Conservation (phyloP, 2,329 filamentous ascomycete genomes). For the Hirsutella rhossiliensis region DNA sequence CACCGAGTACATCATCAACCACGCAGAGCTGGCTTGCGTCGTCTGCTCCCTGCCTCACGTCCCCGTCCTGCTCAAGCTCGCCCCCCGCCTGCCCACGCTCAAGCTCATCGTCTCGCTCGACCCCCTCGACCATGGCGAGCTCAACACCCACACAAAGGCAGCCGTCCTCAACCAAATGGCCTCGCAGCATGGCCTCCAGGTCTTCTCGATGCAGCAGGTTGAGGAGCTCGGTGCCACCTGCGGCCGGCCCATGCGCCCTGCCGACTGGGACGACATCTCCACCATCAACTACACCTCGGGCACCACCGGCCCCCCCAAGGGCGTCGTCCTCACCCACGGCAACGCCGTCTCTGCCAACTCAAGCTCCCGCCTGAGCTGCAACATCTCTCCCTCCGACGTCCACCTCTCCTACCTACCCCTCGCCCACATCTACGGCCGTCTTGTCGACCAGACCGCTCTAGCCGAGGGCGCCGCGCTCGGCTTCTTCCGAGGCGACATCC, state of each 20-base stretch:
- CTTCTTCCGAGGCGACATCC: slow-evolving; percentile 87
- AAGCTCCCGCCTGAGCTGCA: slow-evolving; percentile 42
- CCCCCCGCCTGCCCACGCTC: slow-evolving; percentile 61
- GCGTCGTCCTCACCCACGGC: slow-evolving; percentile 69
- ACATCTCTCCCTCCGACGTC: slow-evolving; percentile 42
- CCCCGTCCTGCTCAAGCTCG: slow-evolving; percentile 67
- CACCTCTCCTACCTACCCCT: slow-evolving; percentile 82
- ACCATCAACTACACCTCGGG: slow-evolving; percentile 91
- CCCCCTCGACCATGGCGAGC: slow-evolving; percentile 68
- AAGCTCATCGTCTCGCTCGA: slow-evolving; percentile 87
- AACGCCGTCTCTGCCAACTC: slow-evolving; percentile 67
- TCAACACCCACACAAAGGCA: slow-evolving; percentile 64
- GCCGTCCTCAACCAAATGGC: slow-evolving; percentile 68
- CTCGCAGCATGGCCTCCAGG: slow-evolving; percentile 57
- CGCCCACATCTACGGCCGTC: slow-evolving; percentile 85
- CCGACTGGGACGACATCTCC: slow-evolving; percentile 61
- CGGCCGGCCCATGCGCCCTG: slow-evolving; percentile 58
- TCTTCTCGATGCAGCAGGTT: slow-evolving; percentile 70
- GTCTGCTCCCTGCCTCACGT: slow-evolving; percentile 73
- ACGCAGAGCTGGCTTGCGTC: slow-evolving; percentile 64
- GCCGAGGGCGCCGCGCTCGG: slow-evolving; percentile 65
- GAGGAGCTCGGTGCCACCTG: slow-evolving; percentile 67
- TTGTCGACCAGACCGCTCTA: slow-evolving; percentile 66
- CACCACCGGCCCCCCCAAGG: slow-evolving; percentile 73
- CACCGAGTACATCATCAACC: slow-evolving; percentile 92